These are phyloP conservation scores for Pyrenopolyporus hunteri DNA, from an alignment of 495 filamentous ascomycete genomes.

Conservation along the genomic window DNA sequence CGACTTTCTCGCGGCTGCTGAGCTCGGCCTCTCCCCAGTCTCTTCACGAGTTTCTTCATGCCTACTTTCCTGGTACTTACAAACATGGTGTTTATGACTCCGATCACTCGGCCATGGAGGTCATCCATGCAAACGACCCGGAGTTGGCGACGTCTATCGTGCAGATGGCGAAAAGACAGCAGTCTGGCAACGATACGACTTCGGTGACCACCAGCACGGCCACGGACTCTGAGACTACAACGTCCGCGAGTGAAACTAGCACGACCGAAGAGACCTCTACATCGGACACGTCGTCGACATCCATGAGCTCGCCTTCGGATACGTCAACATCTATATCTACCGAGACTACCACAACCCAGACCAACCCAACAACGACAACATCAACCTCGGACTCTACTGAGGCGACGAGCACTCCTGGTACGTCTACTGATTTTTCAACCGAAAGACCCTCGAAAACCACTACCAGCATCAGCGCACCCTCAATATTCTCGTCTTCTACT, in stretches of 20 bases:
- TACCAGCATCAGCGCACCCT: background rate
- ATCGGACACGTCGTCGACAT: slow-evolving; percentile 20
- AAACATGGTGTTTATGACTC: slow-evolving; percentile 47
- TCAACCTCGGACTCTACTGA: slow-evolving; percentile 25
- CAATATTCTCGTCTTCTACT: slow-evolving; percentile 7
- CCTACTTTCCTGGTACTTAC: slow-evolving; percentile 47
- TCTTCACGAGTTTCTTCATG: slow-evolving; percentile 48
- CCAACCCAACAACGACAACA: slow-evolving; percentile 16
- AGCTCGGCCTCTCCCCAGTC: slow-evolving; percentile 46
- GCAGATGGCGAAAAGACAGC: slow-evolving; percentile 49
- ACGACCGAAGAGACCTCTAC: slow-evolving; percentile 21
- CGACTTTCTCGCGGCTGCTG: slow-evolving; percentile 44
- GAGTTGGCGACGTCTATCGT: slow-evolving; percentile 45
- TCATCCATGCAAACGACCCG: slow-evolving; percentile 38
- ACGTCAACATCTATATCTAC: slow-evolving; percentile 18
- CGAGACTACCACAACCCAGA: slow-evolving; percentile 4
- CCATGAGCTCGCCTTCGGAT: slow-evolving; percentile 17
- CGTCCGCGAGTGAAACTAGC: slow-evolving; percentile 30
- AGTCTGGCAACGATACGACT: slow-evolving; percentile 35
- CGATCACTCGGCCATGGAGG: slow-evolving; percentile 45
- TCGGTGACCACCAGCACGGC: slow-evolving; percentile 5
- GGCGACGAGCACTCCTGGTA: slow-evolving; percentile 31
- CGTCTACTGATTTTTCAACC: slow-evolving; percentile 16
- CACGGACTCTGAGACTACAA: slow-evolving; percentile 14
- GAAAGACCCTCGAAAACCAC: background rate